Conservation (phyloP, 371 early-diverging fungal genomes). For the Sporodiniella umbellata region DNA sequence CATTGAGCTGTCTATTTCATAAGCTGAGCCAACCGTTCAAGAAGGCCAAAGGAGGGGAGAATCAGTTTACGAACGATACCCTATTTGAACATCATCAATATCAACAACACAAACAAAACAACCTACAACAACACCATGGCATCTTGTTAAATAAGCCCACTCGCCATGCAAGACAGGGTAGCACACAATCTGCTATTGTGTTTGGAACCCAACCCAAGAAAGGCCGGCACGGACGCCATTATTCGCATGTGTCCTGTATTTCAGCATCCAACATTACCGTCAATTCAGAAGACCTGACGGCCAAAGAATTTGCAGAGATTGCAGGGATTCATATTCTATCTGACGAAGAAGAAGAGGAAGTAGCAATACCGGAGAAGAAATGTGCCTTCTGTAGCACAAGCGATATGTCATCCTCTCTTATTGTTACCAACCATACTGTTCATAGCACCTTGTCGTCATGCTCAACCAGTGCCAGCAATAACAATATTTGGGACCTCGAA, state of each 20-base stretch:
- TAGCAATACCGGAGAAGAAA: slow-evolving; percentile 3
- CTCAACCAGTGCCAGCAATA: not conserved
- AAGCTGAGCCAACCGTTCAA: slow-evolving; percentile 10
- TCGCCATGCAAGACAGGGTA: slow-evolving; percentile 1
- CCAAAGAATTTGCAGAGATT: slow-evolving; percentile 47
- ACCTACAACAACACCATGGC: not conserved
- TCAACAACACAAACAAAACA: slow-evolving; percentile 11
- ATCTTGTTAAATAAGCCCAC: not conserved
- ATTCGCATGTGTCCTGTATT: slow-evolving; percentile 34
- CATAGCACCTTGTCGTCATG: not conserved
- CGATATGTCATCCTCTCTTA: slow-evolving; percentile 1
- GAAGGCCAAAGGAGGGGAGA: slow-evolving; percentile 5
- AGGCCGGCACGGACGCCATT: slow-evolving; percentile 29
- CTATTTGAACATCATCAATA: slow-evolving; percentile 20
- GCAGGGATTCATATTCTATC: slow-evolving; percentile 43
- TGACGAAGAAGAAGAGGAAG: slow-evolving; percentile 26
- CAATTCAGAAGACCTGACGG: slow-evolving; percentile 42
- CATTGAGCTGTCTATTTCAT: slow-evolving; percentile 4
- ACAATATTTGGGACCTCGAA: slow-evolving; percentile 36
- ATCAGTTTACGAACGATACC: slow-evolving; percentile 14
- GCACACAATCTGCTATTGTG: slow-evolving; percentile 5
- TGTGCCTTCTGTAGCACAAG: slow-evolving; percentile 13
- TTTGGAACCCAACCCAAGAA: slow-evolving; percentile 3
- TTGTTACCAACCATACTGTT: not conserved
- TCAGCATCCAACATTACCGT: slow-evolving; percentile 42